Conservation (phyloP, 2,329 filamentous ascomycete genomes). For the Aspergillus neotritici region DNA sequence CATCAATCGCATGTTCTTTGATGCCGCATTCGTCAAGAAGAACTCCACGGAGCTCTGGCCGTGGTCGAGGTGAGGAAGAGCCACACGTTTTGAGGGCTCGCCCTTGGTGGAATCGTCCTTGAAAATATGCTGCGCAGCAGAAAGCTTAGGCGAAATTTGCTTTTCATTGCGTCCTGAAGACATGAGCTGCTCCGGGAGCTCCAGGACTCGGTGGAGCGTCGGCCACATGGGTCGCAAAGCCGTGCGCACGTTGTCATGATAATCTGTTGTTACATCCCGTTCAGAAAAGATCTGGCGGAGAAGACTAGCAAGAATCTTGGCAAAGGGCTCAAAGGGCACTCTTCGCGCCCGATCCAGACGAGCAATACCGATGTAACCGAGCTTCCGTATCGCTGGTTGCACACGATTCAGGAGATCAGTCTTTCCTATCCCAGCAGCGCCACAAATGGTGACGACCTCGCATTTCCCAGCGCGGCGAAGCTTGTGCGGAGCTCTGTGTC, state of each 20-base stretch:
- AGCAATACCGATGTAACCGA: slow-evolving; percentile 56
- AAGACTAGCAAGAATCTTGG: slow-evolving; percentile 55
- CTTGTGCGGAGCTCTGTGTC: slow-evolving; percentile 44
- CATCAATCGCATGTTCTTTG: slow-evolving; percentile 64
- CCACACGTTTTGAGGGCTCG: slow-evolving; percentile 26
- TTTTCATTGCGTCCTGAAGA: slow-evolving; percentile 34
- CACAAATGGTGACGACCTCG: slow-evolving; percentile 55
- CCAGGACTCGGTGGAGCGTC: slow-evolving; percentile 52
- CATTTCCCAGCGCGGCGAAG: slow-evolving; percentile 51
- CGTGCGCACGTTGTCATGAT: slow-evolving; percentile 53
- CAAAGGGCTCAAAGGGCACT: slow-evolving; percentile 57
- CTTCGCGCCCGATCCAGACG: slow-evolving; percentile 56
- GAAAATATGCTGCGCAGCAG: slow-evolving; percentile 25
- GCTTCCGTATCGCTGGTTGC: slow-evolving; percentile 51
- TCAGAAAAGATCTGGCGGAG: slow-evolving; percentile 62
- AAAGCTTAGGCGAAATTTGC: slow-evolving; percentile 24
- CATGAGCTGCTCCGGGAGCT: slow-evolving; percentile 61
- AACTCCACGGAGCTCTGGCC: slow-evolving; percentile 36
- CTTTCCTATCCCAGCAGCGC: slow-evolving; percentile 55
- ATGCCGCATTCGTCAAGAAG: slow-evolving; percentile 35
- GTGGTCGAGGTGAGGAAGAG: slow-evolving; percentile 30
- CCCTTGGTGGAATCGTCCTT: slow-evolving; percentile 27
- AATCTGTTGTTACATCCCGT: slow-evolving; percentile 56
- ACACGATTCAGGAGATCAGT: slow-evolving; percentile 55
- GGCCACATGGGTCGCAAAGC: slow-evolving; percentile 55